These are phyloP conservation scores for Amylostereum chailletii DNA, from an alignment of 1,284 basidiomycete species.

Conservation along the genomic window DNA sequence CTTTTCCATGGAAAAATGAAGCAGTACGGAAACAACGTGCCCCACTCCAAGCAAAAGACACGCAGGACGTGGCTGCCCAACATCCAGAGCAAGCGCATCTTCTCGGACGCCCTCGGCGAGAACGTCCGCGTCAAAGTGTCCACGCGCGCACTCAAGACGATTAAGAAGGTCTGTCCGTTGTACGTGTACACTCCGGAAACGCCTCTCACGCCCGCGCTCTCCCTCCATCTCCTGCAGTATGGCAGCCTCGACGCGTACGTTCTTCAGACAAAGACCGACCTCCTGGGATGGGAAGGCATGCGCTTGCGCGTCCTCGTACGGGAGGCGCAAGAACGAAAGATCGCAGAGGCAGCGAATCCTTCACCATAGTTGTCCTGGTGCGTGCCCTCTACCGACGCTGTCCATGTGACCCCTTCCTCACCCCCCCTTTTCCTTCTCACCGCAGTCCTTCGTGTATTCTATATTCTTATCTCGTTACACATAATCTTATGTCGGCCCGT, in stretches of 20 bases:
- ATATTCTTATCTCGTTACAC: too few species aligned
- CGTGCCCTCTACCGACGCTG: too few species aligned
- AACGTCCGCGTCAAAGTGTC: conserved; percentile 63
- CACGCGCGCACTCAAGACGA: conserved; percentile 65
- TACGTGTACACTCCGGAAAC: background rate
- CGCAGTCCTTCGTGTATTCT: too few species aligned
- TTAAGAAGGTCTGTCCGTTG: conserved; percentile 56
- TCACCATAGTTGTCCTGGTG: too few species aligned
- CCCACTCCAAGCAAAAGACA: conserved; percentile 89
- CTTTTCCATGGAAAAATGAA: conserved; percentile 77
- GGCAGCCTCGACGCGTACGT: conserved; percentile 79
- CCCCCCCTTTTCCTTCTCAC: too few species aligned
- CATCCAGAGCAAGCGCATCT: conserved; percentile 65
- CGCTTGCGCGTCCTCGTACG: conserved; percentile 51
- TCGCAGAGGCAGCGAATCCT: too few species aligned
- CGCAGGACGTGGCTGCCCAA: conserved; percentile 86
- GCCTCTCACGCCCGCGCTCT: background rate
- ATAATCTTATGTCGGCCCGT: too few species aligned
- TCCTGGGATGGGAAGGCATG: conserved; percentile 72
- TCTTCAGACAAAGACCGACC: conserved; percentile 50
- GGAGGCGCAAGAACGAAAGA: conserved; percentile 10
- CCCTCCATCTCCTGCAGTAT: conserved; percentile 30
- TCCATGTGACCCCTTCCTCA: too few species aligned
- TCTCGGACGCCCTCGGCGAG: conserved; percentile 54
- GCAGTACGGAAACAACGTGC: conserved; percentile 84